phyloP scores from a whole-genome alignment of 2,329 filamentous ascomycete species.

The Hypoxylon sp. region DNA sequence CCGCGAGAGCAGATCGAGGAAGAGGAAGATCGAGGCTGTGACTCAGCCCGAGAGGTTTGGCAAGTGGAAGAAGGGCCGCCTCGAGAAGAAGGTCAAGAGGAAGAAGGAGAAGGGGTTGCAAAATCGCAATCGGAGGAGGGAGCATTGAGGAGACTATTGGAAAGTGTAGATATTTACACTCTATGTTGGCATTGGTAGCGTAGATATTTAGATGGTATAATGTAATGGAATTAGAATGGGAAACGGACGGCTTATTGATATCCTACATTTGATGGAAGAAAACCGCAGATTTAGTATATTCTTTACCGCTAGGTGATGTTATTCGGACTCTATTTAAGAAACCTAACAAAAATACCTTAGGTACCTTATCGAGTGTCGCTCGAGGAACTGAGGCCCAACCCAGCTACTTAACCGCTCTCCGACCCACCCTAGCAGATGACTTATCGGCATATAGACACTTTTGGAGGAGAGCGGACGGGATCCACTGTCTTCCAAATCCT shows the following conservation, averaged over 20 bases:
- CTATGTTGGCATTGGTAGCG: neutral
- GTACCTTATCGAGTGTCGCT: too few relatives aligned
- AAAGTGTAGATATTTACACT: slow-evolving; percentile 8
- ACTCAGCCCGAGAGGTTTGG: slow-evolving; percentile 84
- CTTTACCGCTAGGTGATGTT: neutral
- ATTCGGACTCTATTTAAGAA: neutral
- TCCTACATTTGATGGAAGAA: neutral
- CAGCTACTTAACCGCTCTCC: neutral
- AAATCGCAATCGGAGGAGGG: slow-evolving; percentile 78
- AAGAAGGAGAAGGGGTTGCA: slow-evolving; percentile 83
- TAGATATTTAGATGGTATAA: neutral
- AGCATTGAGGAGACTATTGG: slow-evolving; percentile 69
- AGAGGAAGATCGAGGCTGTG: slow-evolving; percentile 91
- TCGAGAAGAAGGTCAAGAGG: slow-evolving; percentile 86
- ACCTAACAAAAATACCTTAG: neutral
- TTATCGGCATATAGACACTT: neutral
- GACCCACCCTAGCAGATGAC: too few relatives aligned
- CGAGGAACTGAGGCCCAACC: neutral
- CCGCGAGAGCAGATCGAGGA: slow-evolving; percentile 81
- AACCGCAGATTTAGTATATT: neutral
- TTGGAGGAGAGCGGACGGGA: neutral
- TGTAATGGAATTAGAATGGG: slow-evolving; percentile 8
- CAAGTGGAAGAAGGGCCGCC: slow-evolving; percentile 84
- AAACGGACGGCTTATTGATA: neutral
- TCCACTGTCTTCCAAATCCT: neutral